phyloP scores from a whole-genome alignment of 2,329 filamentous ascomycete species.

The Triangularia verruculosa region DNA sequence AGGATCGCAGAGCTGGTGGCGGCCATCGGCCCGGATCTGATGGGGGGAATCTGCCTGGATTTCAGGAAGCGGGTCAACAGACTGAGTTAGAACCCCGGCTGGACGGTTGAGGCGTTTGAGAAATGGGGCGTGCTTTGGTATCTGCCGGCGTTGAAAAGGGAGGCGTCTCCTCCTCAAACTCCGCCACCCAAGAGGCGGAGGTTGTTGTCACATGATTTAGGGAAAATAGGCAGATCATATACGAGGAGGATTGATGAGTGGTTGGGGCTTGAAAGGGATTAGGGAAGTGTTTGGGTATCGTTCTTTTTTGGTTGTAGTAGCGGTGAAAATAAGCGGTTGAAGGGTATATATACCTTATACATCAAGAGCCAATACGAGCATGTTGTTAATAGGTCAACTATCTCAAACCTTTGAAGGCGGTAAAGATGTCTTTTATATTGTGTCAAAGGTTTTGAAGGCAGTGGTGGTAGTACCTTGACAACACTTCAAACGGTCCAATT shows the following conservation, averaged over 20 bases:
- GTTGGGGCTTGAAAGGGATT: background rate
- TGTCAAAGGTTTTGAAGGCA: too few species aligned
- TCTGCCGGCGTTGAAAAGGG: background rate
- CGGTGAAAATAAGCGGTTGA: background rate
- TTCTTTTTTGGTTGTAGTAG: background rate
- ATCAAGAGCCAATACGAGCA: too few species aligned
- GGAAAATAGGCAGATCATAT: background rate
- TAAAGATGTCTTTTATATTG: too few species aligned
- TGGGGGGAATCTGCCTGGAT: constrained; percentile 57
- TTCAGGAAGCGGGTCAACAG: constrained; percentile 35
- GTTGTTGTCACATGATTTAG: background rate
- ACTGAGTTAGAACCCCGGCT: background rate
- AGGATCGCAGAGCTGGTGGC: constrained; percentile 66
- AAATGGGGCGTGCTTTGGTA: background rate
- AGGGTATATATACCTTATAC: background rate
- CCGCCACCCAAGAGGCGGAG: background rate
- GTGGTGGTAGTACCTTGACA: too few species aligned
- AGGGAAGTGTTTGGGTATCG: background rate
- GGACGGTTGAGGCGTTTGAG: background rate
- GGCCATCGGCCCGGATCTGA: constrained; percentile 59
- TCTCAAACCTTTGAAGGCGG: too few species aligned
- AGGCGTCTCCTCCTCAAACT: background rate
- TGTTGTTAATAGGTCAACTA: too few species aligned
- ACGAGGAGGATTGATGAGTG: background rate
- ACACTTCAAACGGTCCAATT: too few species aligned